A percentile compares a stretch with the other conserved stretches of the same genome.
Conservation (phyloP, 306 rosid genomes). For the Gastrolobium bilobum region DNA sequence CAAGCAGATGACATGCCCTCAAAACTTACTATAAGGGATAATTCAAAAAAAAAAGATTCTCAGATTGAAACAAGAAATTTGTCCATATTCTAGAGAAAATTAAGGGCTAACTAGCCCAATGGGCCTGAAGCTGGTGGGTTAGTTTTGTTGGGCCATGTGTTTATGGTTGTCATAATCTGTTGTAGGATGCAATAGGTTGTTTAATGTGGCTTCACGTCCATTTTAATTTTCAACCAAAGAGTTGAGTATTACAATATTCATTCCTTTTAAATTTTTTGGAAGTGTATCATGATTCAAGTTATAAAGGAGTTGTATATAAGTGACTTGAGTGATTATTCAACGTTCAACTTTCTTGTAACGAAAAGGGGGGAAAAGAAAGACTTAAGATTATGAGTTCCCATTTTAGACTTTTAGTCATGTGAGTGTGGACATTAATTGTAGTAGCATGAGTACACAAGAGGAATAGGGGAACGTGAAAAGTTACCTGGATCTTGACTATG, state of each 20-base stretch:
- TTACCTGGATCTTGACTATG: background rate
- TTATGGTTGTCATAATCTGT: background rate
- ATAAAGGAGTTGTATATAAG: conserved; percentile 3
- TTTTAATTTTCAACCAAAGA: conserved; percentile 34
- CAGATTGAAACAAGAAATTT: background rate
- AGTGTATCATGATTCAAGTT: conserved; percentile 18
- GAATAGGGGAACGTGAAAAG: background rate
- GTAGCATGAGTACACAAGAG: background rate
- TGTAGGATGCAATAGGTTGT: conserved; percentile 12
- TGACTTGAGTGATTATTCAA: conserved; percentile 32
- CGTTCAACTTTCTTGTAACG: background rate
- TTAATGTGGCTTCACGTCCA: conserved; percentile 12
- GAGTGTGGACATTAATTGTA: conserved; percentile 13
- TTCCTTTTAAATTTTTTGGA: conserved; percentile 20
- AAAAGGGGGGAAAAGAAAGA: background rate
- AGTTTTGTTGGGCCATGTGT: conserved; percentile 37
- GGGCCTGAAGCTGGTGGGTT: conserved; percentile 13
- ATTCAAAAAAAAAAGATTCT: background rate
- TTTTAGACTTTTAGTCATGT: conserved; percentile 10
- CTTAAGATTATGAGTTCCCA: background rate
- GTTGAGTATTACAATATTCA: conserved; percentile 34
- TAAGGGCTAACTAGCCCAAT: conserved; percentile 10
- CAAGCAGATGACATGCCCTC: conserved; percentile 48
- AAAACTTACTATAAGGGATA: background rate
- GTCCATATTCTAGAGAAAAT: background rate